Conservation (phyloP, 768 basidiomycete genomes). For the Hebeloma cylindrosporum region DNA sequence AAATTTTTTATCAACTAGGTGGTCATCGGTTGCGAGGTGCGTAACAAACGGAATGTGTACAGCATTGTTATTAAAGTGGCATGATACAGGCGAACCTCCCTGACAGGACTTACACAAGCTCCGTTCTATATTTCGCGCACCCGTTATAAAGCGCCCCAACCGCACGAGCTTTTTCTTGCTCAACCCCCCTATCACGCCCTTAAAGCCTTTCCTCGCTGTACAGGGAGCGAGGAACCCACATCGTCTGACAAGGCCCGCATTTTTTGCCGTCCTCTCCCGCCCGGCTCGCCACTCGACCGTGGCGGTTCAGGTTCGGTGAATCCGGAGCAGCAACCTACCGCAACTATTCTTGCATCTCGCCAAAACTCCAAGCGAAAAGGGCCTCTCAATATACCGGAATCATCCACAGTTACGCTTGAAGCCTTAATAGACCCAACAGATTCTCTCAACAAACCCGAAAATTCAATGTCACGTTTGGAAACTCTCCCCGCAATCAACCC, state of each 20-base stretch:
- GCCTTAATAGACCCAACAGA: slow-evolving; percentile 25
- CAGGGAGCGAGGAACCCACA: slow-evolving; percentile 67
- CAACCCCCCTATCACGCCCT: slow-evolving; percentile 34
- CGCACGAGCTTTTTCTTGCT: slow-evolving; percentile 15
- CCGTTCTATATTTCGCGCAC: slow-evolving; percentile 1
- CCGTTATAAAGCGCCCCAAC: slow-evolving; percentile 6
- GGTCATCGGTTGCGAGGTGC: slow-evolving; percentile 77
- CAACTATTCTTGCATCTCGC: slow-evolving; percentile 12
- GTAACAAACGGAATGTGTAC: slow-evolving; percentile 24
- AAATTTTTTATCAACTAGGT: slow-evolving; percentile 46
- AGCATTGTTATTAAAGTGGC: slow-evolving; percentile 4
- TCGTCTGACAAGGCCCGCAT: slow-evolving; percentile 52
- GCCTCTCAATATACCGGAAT: slow-evolving; percentile 7
- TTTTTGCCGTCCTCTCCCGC: slow-evolving; percentile 63
- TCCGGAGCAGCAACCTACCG: slow-evolving; percentile 38
- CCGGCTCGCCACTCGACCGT: slow-evolving; percentile 58
- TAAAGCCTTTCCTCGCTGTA: slow-evolving; percentile 65
- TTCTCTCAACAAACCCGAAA: slow-evolving; percentile 21
- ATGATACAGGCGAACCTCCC: slow-evolving; percentile 71
- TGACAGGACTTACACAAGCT: slow-evolving; percentile 44
- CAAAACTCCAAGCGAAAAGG: slow-evolving; percentile 10
- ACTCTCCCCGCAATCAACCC: slow-evolving; percentile 40
- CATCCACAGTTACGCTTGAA: slow-evolving; percentile 7
- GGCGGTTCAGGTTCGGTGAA: slow-evolving; percentile 79
- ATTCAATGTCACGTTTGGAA: slow-evolving; percentile 59